Conservation (phyloP, 306 rosid genomes). For the Abrus precatorius region DNA sequence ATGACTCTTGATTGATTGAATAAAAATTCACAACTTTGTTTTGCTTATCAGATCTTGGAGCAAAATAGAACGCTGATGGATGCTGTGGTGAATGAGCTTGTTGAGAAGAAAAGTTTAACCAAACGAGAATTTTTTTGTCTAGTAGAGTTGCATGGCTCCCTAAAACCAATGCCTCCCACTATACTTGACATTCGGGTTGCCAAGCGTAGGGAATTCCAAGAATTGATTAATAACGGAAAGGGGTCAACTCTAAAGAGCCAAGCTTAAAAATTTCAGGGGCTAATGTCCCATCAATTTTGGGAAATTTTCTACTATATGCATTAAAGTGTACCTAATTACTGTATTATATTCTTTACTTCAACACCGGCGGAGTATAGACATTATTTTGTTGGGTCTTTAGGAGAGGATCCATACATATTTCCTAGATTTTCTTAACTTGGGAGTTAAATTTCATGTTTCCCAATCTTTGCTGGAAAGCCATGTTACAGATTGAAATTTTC, state of each 20-base stretch:
- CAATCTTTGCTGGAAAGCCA: background rate
- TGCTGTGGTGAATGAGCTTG: conserved; percentile 78
- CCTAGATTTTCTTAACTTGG: too few species aligned
- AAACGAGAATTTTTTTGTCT: conserved; percentile 76
- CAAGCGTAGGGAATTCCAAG: conserved; percentile 66
- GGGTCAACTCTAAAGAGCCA: conserved; percentile 51
- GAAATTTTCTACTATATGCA: conserved; percentile 28
- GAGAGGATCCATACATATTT: background rate
- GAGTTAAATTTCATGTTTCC: too few species aligned
- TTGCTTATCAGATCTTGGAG: conserved; percentile 71
- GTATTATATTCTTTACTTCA: conserved; percentile 35
- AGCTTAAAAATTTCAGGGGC: conserved; percentile 38
- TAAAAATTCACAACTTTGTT: conserved; percentile 27
- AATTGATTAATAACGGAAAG: conserved; percentile 52
- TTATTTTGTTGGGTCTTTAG: background rate
- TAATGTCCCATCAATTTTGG: conserved; percentile 44
- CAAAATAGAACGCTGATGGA: conserved; percentile 79
- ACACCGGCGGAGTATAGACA: background rate
- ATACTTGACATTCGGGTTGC: conserved; percentile 76
- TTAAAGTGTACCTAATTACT: conserved; percentile 20
- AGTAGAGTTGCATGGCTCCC: conserved; percentile 78
- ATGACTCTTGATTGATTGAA: conserved; percentile 8
- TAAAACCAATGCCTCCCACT: conserved; percentile 68
- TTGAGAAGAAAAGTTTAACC: conserved; percentile 82
- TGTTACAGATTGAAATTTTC: background rate